Percentiles rank a stretch among this genome's conserved stretches.
Evolutionary conservation across 2,329 filamentous ascomycete genomes (phyloP).

Genomic region (Coniosporium tulheliwenetii): DNA sequence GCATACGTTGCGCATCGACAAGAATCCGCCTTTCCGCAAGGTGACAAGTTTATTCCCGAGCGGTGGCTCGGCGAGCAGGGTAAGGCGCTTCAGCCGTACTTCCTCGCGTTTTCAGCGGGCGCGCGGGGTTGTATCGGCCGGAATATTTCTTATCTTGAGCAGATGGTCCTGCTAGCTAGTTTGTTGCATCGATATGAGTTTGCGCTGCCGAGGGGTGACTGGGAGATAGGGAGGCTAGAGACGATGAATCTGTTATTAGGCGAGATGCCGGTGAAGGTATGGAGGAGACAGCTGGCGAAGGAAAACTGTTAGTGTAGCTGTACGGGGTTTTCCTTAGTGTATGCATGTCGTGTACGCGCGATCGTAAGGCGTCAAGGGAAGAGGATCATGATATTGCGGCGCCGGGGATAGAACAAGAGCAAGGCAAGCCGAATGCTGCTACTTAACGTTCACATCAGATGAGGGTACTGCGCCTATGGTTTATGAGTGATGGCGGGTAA

Average conservation of each 20-base stretch:
- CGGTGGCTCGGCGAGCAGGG: constrained; percentile 26
- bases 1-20: constrained; percentile 25
- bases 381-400: too few species aligned
- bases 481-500: too few species aligned
- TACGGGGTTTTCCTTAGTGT: neutral
- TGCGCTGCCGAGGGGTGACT: constrained; percentile 14
- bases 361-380: too few species aligned
- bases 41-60: constrained; percentile 24
- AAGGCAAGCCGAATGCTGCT: too few species aligned
- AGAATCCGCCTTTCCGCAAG: constrained; percentile 19
- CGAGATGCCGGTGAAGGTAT: constrained; percentile 22
- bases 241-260: constrained; percentile 15
- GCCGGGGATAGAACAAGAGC: too few species aligned
- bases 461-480: too few species aligned
- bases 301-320: neutral
- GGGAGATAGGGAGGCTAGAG: constrained; percentile 12
- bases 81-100: constrained; percentile 21
- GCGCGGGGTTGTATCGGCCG: constrained; percentile 25
- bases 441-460: too few species aligned
- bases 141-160: constrained; percentile 30
- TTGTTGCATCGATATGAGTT: constrained; percentile 29
- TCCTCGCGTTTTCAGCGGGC: constrained; percentile 24
- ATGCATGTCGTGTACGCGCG: too few species aligned
- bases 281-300: constrained; percentile 9
- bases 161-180: constrained; percentile 27